A percentile compares a stretch with the other conserved stretches of the same genome.
These are phyloP conservation scores for Aspergillus phoenicis DNA, from an alignment of 2,329 filamentous ascomycete species.

Conservation along the genomic window DNA sequence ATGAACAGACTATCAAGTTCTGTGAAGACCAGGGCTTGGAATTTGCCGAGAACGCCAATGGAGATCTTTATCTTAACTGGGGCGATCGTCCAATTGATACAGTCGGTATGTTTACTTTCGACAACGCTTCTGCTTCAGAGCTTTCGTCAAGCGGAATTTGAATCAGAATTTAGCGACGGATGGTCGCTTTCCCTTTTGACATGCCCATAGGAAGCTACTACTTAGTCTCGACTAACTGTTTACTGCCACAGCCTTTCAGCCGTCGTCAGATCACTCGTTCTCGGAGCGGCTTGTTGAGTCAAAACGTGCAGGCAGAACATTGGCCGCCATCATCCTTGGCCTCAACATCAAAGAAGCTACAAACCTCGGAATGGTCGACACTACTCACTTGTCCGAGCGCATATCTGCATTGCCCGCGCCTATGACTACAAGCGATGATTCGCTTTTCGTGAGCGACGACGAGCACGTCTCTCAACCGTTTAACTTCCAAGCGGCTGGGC, in stretches of 20 bases:
- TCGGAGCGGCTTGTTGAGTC: slow-evolving; percentile 59
- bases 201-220: slow-evolving; percentile 3
- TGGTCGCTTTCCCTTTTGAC: background rate
- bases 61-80: slow-evolving; percentile 55
- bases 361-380: slow-evolving; percentile 53
- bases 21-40: slow-evolving; percentile 57
- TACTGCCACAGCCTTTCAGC: slow-evolving; percentile 40
- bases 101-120: slow-evolving; percentile 44
- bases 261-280: slow-evolving; percentile 55
- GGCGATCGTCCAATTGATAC: slow-evolving; percentile 50
- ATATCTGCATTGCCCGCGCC: slow-evolving; percentile 25
- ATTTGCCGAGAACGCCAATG: slow-evolving; percentile 51
- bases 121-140: slow-evolving; percentile 23
- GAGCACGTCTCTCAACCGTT: slow-evolving; percentile 35
- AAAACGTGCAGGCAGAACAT: slow-evolving; percentile 58
- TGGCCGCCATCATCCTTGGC: slow-evolving; percentile 61
- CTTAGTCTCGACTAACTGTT: slow-evolving; percentile 22
- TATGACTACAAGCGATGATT: slow-evolving; percentile 37
- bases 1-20: slow-evolving; percentile 56
- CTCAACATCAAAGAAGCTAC: slow-evolving; percentile 56
- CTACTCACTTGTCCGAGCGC: slow-evolving; percentile 36
- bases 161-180: slow-evolving; percentile 2
- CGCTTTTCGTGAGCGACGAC: slow-evolving; percentile 42
- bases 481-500: slow-evolving; percentile 18
- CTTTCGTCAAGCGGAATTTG: slow-evolving; percentile 4